A percentile compares a stretch with the other conserved stretches of the same genome.
Conservation (phyloP, 2,329 filamentous ascomycete genomes). For the Diaporthe sp. region DNA sequence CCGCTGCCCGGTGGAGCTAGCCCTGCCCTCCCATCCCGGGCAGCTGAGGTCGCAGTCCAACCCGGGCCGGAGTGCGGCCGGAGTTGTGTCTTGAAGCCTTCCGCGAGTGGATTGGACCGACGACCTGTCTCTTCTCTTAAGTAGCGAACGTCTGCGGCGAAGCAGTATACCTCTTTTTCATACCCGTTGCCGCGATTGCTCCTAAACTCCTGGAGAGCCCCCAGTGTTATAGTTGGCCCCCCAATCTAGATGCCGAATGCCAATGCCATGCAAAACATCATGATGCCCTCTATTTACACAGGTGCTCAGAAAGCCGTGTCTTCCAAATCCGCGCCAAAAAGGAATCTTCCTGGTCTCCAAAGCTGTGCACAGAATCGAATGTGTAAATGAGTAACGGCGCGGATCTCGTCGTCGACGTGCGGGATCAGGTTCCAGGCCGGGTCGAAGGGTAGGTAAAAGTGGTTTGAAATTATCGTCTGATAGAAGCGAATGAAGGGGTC, state of each 20-base stretch:
- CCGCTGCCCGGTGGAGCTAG: conserved; percentile 44
- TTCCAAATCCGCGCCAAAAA: conserved; percentile 36
- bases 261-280: conserved; percentile 61
- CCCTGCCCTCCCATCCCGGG: conserved; percentile 45
- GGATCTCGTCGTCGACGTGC: conserved; percentile 28
- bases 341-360: conserved; percentile 35
- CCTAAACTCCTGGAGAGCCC: conserved; percentile 57
- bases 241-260: conserved; percentile 60
- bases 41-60: conserved; percentile 37
- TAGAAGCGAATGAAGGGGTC: conserved; percentile 32
- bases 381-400: conserved; percentile 29
- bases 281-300: conserved; percentile 61
- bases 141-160: conserved; percentile 58
- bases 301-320: conserved; percentile 46
- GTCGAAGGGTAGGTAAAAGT: conserved; percentile 28
- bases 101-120: conserved; percentile 33
- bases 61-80: conserved; percentile 31
- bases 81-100: conserved; percentile 37
- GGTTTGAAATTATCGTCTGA: conserved; percentile 24
- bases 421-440: conserved; percentile 31
- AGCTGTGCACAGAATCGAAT: conserved; percentile 37
- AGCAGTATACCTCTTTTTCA: conserved; percentile 45
- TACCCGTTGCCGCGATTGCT: conserved; percentile 52
- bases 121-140: conserved; percentile 45
- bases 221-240: conserved; percentile 43